Evolutionary conservation across 2,329 filamentous ascomycete species (phyloP).

Genomic region (Curvularia hawaiiensis): DNA sequence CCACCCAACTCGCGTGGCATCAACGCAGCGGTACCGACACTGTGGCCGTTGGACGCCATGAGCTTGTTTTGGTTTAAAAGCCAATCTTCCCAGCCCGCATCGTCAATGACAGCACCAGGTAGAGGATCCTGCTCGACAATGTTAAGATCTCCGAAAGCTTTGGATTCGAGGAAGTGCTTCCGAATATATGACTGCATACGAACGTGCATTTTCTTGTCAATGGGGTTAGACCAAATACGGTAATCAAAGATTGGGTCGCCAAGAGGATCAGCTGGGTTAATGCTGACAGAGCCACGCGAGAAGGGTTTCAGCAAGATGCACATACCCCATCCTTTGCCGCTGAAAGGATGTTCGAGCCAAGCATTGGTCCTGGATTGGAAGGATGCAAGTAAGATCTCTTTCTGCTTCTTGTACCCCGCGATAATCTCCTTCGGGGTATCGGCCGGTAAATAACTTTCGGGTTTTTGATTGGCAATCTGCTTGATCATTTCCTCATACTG

Average conservation of each 20-base stretch:
- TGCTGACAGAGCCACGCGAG: conserved; percentile 36
- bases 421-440: too few species aligned
- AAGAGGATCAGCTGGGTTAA: conserved; percentile 36
- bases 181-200: conserved; percentile 13
- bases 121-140: conserved; percentile 16
- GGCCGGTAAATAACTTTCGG: too few species aligned
- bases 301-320: conserved; percentile 3
- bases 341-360: conserved; percentile 31
- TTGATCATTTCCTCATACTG: too few species aligned
- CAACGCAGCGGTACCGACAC: conserved; percentile 21
- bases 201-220: conserved; percentile 35
- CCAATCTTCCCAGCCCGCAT: background rate
- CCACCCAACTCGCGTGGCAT: conserved; percentile 23
- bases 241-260: conserved; percentile 19
- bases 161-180: background rate
- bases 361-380: conserved; percentile 18
- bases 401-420: conserved; percentile 1
- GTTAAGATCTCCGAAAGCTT: conserved; percentile 18
- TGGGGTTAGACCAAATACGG: conserved; percentile 37
- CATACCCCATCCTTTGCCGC: conserved; percentile 11
- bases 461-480: too few species aligned
- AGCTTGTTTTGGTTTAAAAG: background rate
- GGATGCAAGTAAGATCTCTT: background rate
- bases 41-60: conserved; percentile 16
- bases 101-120: conserved; percentile 20